These are phyloP conservation scores for Botrytis fabae DNA, from an alignment of 2,329 filamentous ascomycete genomes.

Conservation along the genomic window DNA sequence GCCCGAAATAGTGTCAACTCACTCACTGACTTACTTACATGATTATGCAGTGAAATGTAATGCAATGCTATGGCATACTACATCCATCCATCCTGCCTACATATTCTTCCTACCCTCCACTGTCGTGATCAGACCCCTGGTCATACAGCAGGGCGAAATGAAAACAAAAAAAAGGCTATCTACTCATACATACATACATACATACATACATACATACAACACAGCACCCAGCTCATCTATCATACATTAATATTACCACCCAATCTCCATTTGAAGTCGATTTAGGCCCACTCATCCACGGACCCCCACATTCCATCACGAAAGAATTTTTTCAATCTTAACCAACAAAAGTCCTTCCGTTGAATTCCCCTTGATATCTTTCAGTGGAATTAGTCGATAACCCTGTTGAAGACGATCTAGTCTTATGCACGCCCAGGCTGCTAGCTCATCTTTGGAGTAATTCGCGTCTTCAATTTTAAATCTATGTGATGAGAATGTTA, in stretches of 20 bases:
- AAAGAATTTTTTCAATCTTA: conserved; percentile 61
- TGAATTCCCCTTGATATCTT: conserved; percentile 65
- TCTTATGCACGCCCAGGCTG: conserved; percentile 86
- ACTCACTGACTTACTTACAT: neutral
- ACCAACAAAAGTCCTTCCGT: conserved; percentile 72
- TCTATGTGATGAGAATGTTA: conserved; percentile 27
- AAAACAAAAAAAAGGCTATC: neutral
- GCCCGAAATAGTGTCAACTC: neutral
- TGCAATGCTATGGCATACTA: neutral
- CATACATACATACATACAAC: neutral
- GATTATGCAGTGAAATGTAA: neutral
- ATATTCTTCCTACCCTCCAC: neutral
- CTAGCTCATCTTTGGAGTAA: conserved; percentile 72
- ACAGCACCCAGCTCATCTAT: neutral
- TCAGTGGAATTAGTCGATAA: conserved; percentile 74
- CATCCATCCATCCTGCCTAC: neutral
- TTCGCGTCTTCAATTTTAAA: conserved; percentile 90
- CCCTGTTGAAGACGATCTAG: conserved; percentile 78
- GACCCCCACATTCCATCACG: conserved; percentile 9
- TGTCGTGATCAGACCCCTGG: neutral
- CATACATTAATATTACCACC: conserved; percentile 7
- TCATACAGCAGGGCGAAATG: neutral
- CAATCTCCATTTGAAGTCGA: neutral
- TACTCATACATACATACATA: neutral
- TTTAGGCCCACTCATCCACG: neutral